phyloP scores from a whole-genome alignment of 148 eudicot genomes.

The Camellia sinensis region DNA sequence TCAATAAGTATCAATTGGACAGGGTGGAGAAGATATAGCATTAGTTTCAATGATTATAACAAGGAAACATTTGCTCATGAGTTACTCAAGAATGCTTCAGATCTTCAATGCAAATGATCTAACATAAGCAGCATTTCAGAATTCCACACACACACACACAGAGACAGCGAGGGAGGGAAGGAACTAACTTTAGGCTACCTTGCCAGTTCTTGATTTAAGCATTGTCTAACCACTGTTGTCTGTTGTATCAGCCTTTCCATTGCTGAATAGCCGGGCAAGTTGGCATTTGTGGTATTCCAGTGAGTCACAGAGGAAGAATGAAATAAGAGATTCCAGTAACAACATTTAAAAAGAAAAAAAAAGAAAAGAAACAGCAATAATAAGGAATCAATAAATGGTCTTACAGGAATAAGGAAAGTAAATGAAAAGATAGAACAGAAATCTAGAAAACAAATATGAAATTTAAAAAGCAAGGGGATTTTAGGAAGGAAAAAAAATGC shows the following conservation, averaged over 20 bases:
- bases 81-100: background rate
- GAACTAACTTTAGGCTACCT: slow-evolving; percentile 46
- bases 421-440: background rate
- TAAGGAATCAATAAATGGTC: background rate
- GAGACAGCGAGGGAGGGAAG: background rate
- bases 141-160: background rate
- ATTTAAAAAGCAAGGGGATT: background rate
- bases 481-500: slow-evolving; percentile 7
- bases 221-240: slow-evolving; percentile 66
- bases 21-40: background rate
- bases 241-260: slow-evolving; percentile 85
- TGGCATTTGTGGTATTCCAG: slow-evolving; percentile 41
- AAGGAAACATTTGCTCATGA: background rate
- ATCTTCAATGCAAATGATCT: slow-evolving; percentile 1
- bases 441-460: background rate
- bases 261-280: slow-evolving; percentile 64
- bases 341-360: background rate
- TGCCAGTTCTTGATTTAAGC: slow-evolving; percentile 66
- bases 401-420: background rate
- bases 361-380: too few relatives aligned
- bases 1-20: background rate
- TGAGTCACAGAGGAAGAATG: slow-evolving; percentile 12
- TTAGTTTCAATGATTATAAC: background rate
- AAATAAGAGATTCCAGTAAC: background rate
- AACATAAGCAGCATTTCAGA: slow-evolving; percentile 4